Base-by-base conservation (phyloP, 495 filamentous ascomycete species). In the Aspergillus campestris region DNA sequence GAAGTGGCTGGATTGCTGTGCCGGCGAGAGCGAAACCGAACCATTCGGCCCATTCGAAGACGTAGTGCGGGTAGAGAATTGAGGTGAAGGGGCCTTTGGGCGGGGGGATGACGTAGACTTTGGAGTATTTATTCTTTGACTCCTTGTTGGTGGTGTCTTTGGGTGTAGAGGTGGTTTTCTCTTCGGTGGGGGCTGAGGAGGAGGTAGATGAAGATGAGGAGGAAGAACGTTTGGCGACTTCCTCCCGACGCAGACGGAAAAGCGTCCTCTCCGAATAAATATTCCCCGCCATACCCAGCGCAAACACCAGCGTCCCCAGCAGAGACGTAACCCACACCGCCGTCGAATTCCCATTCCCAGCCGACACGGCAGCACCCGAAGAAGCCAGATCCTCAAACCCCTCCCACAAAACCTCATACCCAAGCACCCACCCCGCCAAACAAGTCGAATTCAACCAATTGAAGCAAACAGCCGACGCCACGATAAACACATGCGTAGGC, bases 41-140 rank as follows among this genome's bases (percentile, higher is more conserved):
- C 92, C 94, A 97, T 69, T 98, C 94, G 40, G 95, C 63, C 92
- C 92, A 98, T 73, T 98, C 92, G 49, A 80, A 84, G 39, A 92
- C 75, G 59, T 94, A 97, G 59, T 98, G 94, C 48, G 92, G 89
- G 67, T 84, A 94, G 43, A 97, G 74, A 57, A 95, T 78, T 46
- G 74, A 82, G 40, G 67, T 69, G 68, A 98, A 98, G 34, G 95
- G 66, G 2, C 90, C 90, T 33, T 82, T 80, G 48, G 82, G 66
- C 0, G 94, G 94, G 3, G 92, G 92, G 38, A 98, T 79, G 65
- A 84, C 81, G 60, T 98, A 98, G 44, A 94, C 77, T 67, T 95
- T 95, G n/a, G 82, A 74, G 49, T 60, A 71, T 28, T 61, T 69
- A 52, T 63, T 64, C 12, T 37, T 30, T n/a, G 18, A 24, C 18